A percentile compares a stretch with the other conserved stretches of the same genome.
Evolutionary conservation across 768 basidiomycete genomes (phyloP).

Genomic region (Amanita muscaria): DNA sequence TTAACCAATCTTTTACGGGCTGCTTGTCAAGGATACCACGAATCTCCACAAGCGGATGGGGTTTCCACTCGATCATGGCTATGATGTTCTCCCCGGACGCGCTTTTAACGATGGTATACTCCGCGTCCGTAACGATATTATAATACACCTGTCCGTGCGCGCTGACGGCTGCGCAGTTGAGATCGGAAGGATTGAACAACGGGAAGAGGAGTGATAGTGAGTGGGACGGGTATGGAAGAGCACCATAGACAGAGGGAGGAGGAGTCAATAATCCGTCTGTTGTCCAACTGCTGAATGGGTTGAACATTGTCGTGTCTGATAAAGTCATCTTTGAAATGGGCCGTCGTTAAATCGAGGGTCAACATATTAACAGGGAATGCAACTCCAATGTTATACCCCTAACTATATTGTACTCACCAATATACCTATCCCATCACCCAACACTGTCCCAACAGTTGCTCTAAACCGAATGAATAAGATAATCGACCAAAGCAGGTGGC

Average conservation of each 20-base stretch:
- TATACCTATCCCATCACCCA: too few relatives aligned
- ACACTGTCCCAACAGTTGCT: too few relatives aligned
- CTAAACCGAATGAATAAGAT: too few relatives aligned
- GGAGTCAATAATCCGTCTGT: conserved; percentile 16
- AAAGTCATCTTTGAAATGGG: conserved; percentile 4
- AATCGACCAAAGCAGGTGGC: too few relatives aligned
- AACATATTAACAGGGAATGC: too few relatives aligned
- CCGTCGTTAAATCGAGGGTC: too few relatives aligned
- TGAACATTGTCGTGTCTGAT: conserved; percentile 17
- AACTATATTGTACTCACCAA: too few relatives aligned
- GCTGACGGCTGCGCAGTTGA: conserved; percentile 48
- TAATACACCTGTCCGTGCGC: conserved; percentile 40
- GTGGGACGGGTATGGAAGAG: conserved; percentile 45
- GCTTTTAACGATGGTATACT: conserved; percentile 46
- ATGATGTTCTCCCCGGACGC: conserved; percentile 35
- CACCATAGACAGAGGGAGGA: conserved; percentile 52
- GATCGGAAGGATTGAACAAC: conserved; percentile 38
- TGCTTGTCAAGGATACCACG: conserved; percentile 42
- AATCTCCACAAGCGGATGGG: conserved; percentile 42
- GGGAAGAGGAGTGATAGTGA: conserved; percentile 36
- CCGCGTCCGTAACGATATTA: conserved; percentile 41
- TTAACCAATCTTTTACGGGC: conserved; percentile 43
- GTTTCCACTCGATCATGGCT: conserved; percentile 53
- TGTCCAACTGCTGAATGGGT: conserved; percentile 33
- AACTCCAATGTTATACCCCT: too few relatives aligned